Evolutionary conservation across 768 basidiomycete species (phyloP).

Genomic region (Mycena alexandri): DNA sequence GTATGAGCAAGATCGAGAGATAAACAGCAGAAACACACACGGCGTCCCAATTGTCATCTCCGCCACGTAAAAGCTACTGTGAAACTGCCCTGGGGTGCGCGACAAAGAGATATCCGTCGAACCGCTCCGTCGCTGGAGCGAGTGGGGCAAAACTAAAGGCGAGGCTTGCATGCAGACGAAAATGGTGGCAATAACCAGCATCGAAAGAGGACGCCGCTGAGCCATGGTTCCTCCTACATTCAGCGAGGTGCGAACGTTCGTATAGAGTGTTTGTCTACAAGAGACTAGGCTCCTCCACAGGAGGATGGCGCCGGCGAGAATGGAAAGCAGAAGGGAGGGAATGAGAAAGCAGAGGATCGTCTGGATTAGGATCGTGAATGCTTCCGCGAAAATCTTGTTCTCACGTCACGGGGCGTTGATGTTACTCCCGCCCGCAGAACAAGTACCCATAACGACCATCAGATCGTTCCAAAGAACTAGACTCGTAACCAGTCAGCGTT

Average conservation of each 20-base stretch:
- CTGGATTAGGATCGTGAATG: slow-evolving; percentile 8
- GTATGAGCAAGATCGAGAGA: slow-evolving; percentile 15
- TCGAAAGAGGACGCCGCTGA: slow-evolving; percentile 10
- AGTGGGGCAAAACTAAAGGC: slow-evolving; percentile 14
- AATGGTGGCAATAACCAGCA: slow-evolving; percentile 13
- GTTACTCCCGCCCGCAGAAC: too few species aligned
- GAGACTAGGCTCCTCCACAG: background rate
- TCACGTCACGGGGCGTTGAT: too few species aligned
- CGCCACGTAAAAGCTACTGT: slow-evolving; percentile 14
- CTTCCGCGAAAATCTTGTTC: too few species aligned
- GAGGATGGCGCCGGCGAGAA: slow-evolving; percentile 2
- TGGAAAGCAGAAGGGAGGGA: slow-evolving; percentile 13
- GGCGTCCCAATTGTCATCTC: slow-evolving; percentile 16
- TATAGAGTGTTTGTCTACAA: slow-evolving; percentile 11
- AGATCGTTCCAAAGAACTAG: too few species aligned
- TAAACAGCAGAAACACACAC: slow-evolving; percentile 16
- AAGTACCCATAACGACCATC: too few species aligned
- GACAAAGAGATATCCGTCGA: slow-evolving; percentile 16
- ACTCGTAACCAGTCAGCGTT: too few species aligned
- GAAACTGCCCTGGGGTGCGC: slow-evolving; percentile 15
- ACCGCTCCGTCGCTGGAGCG: slow-evolving; percentile 17
- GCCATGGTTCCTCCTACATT: slow-evolving; percentile 16
- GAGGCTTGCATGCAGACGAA: slow-evolving; percentile 14
- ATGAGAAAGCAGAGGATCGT: slow-evolving; percentile 1
- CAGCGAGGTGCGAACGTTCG: slow-evolving; percentile 13